These are phyloP conservation scores for Aspergillus vadensis DNA, from an alignment of 2,329 filamentous ascomycete species.

Conservation along the genomic window DNA sequence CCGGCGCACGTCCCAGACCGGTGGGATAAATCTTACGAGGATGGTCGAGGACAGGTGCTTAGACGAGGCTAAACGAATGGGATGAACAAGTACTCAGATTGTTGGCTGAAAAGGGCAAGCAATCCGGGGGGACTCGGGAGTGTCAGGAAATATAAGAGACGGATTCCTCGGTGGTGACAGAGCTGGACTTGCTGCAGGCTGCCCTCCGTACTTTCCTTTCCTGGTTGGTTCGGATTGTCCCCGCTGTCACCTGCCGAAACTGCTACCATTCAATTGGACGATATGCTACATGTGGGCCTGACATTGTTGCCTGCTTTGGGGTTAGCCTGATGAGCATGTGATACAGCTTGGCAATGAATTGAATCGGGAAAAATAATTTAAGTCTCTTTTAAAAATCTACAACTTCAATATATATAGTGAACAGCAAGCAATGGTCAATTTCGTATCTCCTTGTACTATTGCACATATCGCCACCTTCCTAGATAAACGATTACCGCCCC, in stretches of 20 bases:
- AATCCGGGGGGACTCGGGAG: background rate
- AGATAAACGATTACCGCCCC: no score
- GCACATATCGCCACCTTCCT: fast-evolving
- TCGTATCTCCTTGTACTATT: no score
- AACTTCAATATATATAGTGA: no score
- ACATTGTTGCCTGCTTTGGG: background rate
- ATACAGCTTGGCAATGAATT: background rate
- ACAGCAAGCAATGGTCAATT: no score
- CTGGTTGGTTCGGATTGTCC: background rate
- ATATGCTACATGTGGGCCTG: background rate
- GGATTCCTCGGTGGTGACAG: background rate
- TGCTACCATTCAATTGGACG: background rate
- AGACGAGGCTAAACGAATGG: background rate
- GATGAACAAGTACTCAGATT: background rate
- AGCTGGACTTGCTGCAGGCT: background rate
- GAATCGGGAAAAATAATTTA: background rate
- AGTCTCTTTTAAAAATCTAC: no score
- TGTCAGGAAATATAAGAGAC: background rate
- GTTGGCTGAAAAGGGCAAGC: background rate
- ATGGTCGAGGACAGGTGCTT: background rate
- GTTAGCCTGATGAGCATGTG: background rate
- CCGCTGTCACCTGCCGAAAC: background rate
- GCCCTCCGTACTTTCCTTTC: background rate
- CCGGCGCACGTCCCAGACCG: background rate
- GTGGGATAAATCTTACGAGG: background rate